Conservation (phyloP, 2,329 filamentous ascomycete genomes). For the Colletotrichum sublineola region DNA sequence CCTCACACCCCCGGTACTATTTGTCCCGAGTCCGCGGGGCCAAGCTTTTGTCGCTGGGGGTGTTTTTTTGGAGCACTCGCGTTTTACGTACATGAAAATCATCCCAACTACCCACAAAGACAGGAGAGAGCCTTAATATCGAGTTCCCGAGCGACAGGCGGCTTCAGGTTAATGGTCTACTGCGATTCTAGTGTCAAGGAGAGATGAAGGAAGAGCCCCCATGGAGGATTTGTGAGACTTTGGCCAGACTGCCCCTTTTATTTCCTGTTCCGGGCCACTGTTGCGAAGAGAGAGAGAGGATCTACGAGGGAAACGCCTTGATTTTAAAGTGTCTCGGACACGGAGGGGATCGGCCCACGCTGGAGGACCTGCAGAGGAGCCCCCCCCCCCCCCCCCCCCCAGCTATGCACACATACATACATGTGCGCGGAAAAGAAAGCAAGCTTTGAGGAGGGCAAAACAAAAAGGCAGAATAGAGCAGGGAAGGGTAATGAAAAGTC, state of each 20-base stretch:
- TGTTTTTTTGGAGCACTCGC: not conserved
- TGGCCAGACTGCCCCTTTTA: not conserved
- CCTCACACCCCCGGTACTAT: not conserved
- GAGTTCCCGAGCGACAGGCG: not conserved
- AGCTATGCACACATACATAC: too few species aligned
- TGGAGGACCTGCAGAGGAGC: not conserved
- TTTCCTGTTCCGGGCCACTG: not conserved
- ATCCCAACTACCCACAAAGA: not conserved
- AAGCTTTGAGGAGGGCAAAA: slow-evolving; percentile 2
- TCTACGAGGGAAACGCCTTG: not conserved
- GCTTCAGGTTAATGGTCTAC: slow-evolving; percentile 12
- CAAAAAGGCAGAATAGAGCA: not conserved
- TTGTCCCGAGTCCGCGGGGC: not conserved
- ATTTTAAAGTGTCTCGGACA: not conserved
- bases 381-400: too few species aligned
- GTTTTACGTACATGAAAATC: not conserved
- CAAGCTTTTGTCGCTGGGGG: slow-evolving; percentile 20
- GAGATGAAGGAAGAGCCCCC: not conserved
- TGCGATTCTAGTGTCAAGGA: not conserved
- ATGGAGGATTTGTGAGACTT: not conserved
- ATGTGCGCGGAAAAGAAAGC: not conserved
- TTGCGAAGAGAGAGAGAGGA: not conserved
- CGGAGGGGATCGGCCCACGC: not conserved
- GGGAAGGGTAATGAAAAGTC: not conserved
- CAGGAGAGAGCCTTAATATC: not conserved